Evolutionary conservation across 306 rosid species (phyloP).

Genomic region (cucumber (Cucumis sativus)): DNA sequence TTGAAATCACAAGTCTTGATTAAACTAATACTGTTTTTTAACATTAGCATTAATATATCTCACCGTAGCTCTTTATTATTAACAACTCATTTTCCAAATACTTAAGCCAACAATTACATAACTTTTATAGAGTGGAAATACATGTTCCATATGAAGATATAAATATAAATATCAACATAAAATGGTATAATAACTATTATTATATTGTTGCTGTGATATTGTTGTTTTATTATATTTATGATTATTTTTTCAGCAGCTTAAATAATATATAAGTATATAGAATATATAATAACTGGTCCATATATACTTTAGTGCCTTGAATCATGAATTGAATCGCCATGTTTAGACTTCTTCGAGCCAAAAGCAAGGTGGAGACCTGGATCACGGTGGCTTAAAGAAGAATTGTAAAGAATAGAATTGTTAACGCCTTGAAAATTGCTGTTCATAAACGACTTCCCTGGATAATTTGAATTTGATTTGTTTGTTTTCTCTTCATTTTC

Average conservation of each 20-base stretch:
- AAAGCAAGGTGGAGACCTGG: conserved; percentile 51
- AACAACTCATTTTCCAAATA: background rate
- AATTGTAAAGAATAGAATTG: conserved; percentile 45
- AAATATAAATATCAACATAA: background rate
- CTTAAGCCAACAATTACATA: background rate
- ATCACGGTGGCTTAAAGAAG: conserved; percentile 34
- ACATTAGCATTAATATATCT: too few relatives aligned
- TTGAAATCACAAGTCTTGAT: too few relatives aligned
- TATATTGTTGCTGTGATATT: too few relatives aligned
- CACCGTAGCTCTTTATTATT: background rate
- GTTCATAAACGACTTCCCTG: conserved; percentile 36
- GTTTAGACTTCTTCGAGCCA: conserved; percentile 25
- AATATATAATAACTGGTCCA: too few relatives aligned
- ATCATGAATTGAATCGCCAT: background rate
- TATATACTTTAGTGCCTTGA: background rate
- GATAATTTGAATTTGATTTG: background rate
- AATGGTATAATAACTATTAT: background rate
- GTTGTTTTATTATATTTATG: too few relatives aligned
- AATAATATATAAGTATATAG: too few relatives aligned
- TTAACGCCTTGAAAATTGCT: conserved; percentile 65
- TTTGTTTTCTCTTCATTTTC: background rate
- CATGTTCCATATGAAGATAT: background rate
- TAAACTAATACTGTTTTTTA: too few relatives aligned
- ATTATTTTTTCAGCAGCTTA: background rate
- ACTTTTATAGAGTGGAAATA: background rate